Evolutionary conservation across 306 rosid species (phyloP).

Genomic region (Biancaea sappan): DNA sequence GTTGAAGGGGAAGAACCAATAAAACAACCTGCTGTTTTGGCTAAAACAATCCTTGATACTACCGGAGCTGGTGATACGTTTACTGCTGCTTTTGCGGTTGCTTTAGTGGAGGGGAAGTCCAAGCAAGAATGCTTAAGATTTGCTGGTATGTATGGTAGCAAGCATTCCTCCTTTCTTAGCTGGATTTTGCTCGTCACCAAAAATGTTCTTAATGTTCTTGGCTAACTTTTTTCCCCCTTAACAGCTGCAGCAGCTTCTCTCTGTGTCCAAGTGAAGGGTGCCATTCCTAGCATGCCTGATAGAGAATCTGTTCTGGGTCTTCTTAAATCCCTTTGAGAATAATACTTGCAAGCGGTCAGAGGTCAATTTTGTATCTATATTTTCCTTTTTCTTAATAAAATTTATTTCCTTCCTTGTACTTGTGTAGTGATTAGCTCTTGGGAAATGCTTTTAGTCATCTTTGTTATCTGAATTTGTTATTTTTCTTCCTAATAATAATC

Average conservation of each 20-base stretch:
- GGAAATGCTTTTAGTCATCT: not conserved
- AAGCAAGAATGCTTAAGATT: conserved; percentile 70
- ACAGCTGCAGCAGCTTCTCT: conserved; percentile 97
- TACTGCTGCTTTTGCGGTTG: conserved; percentile 91
- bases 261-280: conserved; percentile 96
- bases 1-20: conserved; percentile 82
- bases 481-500: not conserved
- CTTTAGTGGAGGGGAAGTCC: conserved; percentile 83
- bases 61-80: conserved; percentile 98
- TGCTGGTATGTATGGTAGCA: conserved; percentile 55
- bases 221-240: not conserved
- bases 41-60: conserved; percentile 70
- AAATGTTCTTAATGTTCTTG: conserved; percentile 5
- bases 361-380: conserved; percentile 31
- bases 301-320: conserved; percentile 73
- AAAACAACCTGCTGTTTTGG: conserved; percentile 64
- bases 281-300: conserved; percentile 96
- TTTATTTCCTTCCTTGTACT: not conserved
- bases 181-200: conserved; percentile 11
- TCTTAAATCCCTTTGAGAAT: conserved; percentile 55
- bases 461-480: not conserved
- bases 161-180: conserved; percentile 11
- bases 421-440: not conserved
- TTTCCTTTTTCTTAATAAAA: not conserved
- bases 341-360: conserved; percentile 17